Percentiles rank a stretch among this genome's conserved stretches.
phyloP scores from a whole-genome alignment of 805 yeast genomes.

The Schwanniomyces sp. region DNA sequence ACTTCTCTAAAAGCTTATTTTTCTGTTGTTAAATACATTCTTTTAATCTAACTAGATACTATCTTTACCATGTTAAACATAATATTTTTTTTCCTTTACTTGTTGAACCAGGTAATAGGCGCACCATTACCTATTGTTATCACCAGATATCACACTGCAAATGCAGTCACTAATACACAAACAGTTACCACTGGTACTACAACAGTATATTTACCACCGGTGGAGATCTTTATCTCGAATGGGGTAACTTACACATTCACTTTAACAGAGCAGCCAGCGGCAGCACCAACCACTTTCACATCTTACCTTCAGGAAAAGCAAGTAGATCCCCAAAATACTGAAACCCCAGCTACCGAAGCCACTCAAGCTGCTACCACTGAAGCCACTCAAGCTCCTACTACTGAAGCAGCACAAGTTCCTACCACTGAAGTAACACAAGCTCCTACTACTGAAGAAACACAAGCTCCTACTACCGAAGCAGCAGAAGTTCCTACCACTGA shows the following conservation, averaged over 20 bases:
- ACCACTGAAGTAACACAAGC: conserved; percentile 15
- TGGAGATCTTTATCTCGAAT: conserved; percentile 50
- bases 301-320: conserved; percentile 16
- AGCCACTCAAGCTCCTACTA: conserved; percentile 25
- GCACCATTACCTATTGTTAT: conserved; percentile 42
- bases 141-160: conserved; percentile 58
- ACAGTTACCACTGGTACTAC: conserved; percentile 47
- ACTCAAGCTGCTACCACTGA: conserved; percentile 30
- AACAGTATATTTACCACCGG: conserved; percentile 52
- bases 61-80: conserved; percentile 3
- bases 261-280: conserved; percentile 30
- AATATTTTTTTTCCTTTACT: conserved; percentile 13
- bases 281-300: conserved; percentile 35
- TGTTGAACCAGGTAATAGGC: conserved; percentile 23
- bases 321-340: conserved; percentile 3
- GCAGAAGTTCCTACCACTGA: not conserved
- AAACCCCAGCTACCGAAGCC: conserved; percentile 10
- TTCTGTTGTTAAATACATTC: not conserved
- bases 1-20: not conserved
- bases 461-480: conserved; percentile 1
- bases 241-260: conserved; percentile 54
- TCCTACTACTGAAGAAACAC: conserved; percentile 11
- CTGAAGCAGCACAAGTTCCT: conserved; percentile 20
- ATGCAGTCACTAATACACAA: conserved; percentile 46
- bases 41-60: conserved; percentile 1